Percentiles rank a stretch among this genome's conserved stretches.
These are phyloP conservation scores for Podospora didyma DNA, from an alignment of 495 filamentous ascomycete species.

Conservation along the genomic window DNA sequence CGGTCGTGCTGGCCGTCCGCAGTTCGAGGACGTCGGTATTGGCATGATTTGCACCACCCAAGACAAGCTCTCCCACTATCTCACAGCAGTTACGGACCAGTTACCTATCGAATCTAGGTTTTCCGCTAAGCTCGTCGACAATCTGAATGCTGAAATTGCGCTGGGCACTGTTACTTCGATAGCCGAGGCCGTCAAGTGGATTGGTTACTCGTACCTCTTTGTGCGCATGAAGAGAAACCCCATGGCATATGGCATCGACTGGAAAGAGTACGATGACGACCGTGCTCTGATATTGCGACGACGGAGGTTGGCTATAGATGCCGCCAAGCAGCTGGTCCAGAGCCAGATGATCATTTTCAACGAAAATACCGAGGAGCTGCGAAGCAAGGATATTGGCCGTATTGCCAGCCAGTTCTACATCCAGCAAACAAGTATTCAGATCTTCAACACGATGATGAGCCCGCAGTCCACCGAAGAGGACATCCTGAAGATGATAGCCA, in stretches of 20 bases:
- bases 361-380: slow-evolving; percentile 83
- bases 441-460: slow-evolving; percentile 92
- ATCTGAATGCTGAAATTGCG: slow-evolving; percentile 91
- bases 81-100: slow-evolving; percentile 89
- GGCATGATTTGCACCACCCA: slow-evolving; percentile 95
- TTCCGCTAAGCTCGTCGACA: slow-evolving; percentile 87
- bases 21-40: slow-evolving; percentile 93
- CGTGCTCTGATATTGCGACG: slow-evolving; percentile 77
- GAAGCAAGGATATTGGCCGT: slow-evolving; percentile 87
- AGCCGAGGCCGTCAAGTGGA: slow-evolving; percentile 90
- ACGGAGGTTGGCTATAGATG: slow-evolving; percentile 78
- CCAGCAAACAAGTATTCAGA: slow-evolving; percentile 83
- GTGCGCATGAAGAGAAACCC: slow-evolving; percentile 93
- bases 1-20: slow-evolving; percentile 92
- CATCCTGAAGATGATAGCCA: slow-evolving; percentile 88
- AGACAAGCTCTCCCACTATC: slow-evolving; percentile 89
- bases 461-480: slow-evolving; percentile 79
- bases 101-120: slow-evolving; percentile 95
- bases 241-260: slow-evolving; percentile 92
- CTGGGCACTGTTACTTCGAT: slow-evolving; percentile 94
- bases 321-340: slow-evolving; percentile 76
- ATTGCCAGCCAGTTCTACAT: slow-evolving; percentile 98
- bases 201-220: slow-evolving; percentile 96
- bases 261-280: slow-evolving; percentile 83
- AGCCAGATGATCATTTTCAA: slow-evolving; percentile 99